phyloP scores from a whole-genome alignment of 2,329 filamentous ascomycete species.

The Penicillium sp. region DNA sequence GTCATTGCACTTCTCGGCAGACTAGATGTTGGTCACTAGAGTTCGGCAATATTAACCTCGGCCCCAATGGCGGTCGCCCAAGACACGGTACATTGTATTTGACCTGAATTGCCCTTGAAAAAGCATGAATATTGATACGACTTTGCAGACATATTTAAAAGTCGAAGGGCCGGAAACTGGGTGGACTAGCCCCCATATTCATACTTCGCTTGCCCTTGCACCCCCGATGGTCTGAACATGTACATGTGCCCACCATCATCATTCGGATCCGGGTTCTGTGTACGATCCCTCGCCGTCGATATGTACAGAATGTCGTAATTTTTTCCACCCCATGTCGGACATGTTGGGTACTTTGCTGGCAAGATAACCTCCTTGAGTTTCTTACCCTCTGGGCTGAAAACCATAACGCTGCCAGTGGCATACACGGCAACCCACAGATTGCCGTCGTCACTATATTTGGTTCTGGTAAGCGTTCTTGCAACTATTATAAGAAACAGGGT shows the following conservation, averaged over 20 bases:
- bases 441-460: conserved; percentile 20
- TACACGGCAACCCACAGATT: conserved; percentile 19
- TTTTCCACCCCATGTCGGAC: conserved; percentile 14
- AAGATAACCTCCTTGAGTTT: conserved; percentile 5
- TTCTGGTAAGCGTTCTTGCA: neutral
- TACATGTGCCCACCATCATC: conserved; percentile 15
- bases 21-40: no score
- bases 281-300: conserved; percentile 9
- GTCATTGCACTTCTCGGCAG: no score
- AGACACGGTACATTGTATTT: no score
- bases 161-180: no score
- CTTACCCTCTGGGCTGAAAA: conserved; percentile 10
- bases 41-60: no score
- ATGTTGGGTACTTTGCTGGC: conserved; percentile 10
- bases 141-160: no score
- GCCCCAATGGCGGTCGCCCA: no score
- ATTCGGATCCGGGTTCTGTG: conserved; percentile 8
- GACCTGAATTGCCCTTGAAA: no score
- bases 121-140: no score
- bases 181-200: conserved; percentile 5
- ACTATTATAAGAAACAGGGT: neutral
- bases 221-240: neutral
- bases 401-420: conserved; percentile 9
- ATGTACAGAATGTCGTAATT: conserved; percentile 8
- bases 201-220: conserved; percentile 7